Evolutionary conservation across 2,329 filamentous ascomycete species (phyloP).

Genomic region (Ceratocystis lukuohia): DNA sequence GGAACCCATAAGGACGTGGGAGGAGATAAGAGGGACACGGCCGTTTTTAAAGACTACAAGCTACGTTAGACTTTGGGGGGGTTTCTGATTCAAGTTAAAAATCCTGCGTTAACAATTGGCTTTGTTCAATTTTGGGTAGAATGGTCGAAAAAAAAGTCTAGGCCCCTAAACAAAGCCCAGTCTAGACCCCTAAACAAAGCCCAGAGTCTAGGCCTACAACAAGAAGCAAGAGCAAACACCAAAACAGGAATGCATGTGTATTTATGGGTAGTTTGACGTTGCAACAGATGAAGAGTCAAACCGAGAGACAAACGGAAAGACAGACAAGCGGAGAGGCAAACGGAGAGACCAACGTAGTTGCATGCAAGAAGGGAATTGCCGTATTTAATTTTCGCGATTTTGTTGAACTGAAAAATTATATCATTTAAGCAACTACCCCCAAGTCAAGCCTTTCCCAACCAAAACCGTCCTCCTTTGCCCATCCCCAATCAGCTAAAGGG

Average conservation of each 20-base stretch:
- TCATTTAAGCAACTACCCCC: background rate
- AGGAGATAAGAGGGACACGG: background rate
- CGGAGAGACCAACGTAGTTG: background rate
- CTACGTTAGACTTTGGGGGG: background rate
- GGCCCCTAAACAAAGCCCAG: background rate
- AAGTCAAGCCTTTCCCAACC: background rate
- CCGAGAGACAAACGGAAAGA: background rate
- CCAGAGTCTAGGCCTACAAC: background rate
- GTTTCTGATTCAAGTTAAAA: background rate
- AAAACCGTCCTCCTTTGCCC: background rate
- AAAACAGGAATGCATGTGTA: too few relatives aligned
- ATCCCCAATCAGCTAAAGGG: background rate
- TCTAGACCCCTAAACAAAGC: background rate
- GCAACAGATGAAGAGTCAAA: background rate
- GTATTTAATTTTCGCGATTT: background rate
- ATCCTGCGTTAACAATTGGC: background rate
- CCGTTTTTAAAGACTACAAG: background rate
- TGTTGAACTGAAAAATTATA: background rate
- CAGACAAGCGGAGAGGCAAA: background rate
- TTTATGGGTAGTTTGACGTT: too few relatives aligned
- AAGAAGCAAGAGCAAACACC: background rate
- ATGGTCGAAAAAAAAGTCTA: background rate
- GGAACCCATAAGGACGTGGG: background rate
- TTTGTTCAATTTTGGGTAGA: background rate
- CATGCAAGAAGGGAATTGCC: background rate